Conservation (phyloP, 495 filamentous ascomycete genomes). For the Penicillium angulare region DNA sequence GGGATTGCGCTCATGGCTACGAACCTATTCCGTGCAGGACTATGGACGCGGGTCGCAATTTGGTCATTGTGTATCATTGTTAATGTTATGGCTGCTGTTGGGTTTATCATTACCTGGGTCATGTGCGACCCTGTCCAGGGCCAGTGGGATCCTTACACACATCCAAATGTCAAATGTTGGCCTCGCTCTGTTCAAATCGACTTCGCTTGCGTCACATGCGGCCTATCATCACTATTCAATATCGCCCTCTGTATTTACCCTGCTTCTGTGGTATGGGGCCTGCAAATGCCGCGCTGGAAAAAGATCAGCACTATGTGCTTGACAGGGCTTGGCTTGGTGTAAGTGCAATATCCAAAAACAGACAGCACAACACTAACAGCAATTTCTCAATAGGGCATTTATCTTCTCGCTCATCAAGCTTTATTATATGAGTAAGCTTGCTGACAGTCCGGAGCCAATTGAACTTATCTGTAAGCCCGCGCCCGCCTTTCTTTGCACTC, state of each 20-base stretch:
- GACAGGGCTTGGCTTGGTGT: background rate
- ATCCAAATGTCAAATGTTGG: background rate
- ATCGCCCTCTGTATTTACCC: background rate
- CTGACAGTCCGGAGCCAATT: background rate
- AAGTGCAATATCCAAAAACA: background rate
- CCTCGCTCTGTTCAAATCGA: background rate
- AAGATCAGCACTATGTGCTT: background rate
- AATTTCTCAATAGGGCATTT: background rate
- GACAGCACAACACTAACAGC: background rate
- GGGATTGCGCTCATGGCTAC: background rate
- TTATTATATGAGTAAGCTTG: background rate
- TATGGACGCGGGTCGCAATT: background rate
- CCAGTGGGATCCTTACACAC: slow-evolving; percentile 2
- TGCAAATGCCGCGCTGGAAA: slow-evolving; percentile 2
- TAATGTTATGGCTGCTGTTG: background rate
- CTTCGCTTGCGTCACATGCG: slow-evolving; percentile 1
- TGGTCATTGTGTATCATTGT: background rate
- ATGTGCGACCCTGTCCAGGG: background rate
- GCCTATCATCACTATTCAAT: background rate
- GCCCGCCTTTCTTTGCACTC: too few species aligned
- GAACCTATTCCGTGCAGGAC: background rate
- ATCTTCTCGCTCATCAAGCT: background rate
- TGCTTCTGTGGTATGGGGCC: background rate
- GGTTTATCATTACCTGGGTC: slow-evolving; percentile 1
- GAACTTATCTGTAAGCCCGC: too few species aligned